These are phyloP conservation scores for Kernera saxatilis DNA, from an alignment of 345 rosid species.

Conservation along the genomic window DNA sequence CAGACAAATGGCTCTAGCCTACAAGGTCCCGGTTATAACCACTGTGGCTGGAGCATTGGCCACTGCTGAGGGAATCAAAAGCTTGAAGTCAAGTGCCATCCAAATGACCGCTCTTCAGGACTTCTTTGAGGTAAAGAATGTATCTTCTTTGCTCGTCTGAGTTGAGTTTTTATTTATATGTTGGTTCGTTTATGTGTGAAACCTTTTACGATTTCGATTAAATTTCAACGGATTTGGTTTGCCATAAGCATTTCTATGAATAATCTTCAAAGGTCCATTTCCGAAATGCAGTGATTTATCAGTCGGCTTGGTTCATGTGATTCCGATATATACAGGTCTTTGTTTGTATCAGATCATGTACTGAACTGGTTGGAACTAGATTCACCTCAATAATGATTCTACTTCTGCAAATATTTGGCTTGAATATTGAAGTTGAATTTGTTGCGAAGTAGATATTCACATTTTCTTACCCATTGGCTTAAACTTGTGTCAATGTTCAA, in stretches of 20 bases:
- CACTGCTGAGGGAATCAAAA: conserved; percentile 78
- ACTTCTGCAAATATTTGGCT: neutral
- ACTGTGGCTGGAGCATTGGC: conserved; percentile 93
- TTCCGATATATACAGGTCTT: neutral
- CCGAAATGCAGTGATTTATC: neutral
- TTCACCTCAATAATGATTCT: neutral
- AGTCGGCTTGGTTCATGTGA: neutral
- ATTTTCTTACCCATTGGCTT: neutral
- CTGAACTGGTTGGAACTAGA: no score
- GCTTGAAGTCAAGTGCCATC: conserved; percentile 57
- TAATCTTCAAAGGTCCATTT: neutral
- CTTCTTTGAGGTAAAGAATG: conserved; percentile 46
- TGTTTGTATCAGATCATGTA: neutral
- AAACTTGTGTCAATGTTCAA: neutral
- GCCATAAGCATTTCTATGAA: conserved; percentile 15
- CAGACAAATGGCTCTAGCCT: conserved; percentile 92
- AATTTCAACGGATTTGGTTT: conserved; percentile 13
- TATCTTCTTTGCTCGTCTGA: conserved; percentile 24
- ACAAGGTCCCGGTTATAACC: conserved; percentile 86
- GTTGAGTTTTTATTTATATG: neutral
- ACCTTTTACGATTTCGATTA: neutral
- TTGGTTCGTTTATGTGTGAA: conserved; percentile 6
- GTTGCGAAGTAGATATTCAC: neutral
- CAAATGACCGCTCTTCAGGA: conserved; percentile 86
- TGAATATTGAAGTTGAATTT: neutral